Evolutionary conservation across 73 alveolate species (phyloP).

Genomic region (Tetrahymena thermophila): DNA sequence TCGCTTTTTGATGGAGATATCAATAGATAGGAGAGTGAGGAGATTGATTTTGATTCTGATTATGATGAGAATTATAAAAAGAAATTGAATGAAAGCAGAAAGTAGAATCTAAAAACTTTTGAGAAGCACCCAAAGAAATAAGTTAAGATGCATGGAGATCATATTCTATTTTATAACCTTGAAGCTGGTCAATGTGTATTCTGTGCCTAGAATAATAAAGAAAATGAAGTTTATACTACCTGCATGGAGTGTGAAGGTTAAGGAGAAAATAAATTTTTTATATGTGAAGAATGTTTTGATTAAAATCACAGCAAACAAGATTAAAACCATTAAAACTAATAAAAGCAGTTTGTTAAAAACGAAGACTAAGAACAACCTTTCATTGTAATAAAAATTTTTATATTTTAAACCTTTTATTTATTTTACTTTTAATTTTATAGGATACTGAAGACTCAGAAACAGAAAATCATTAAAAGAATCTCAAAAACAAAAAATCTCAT

Average conservation of each 20-base stretch:
- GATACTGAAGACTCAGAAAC: not conserved
- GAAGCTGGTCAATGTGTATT: not conserved
- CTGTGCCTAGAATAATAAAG: not conserved
- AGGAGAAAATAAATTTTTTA: not conserved
- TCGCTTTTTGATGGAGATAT: not conserved
- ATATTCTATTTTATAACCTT: not conserved
- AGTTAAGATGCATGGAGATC: not conserved
- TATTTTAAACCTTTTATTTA: not conserved
- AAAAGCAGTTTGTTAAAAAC: not conserved
- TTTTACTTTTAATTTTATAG: not conserved
- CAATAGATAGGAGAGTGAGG: not conserved
- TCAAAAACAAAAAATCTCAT: not conserved
- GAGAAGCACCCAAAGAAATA: not conserved
- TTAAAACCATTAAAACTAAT: not conserved
- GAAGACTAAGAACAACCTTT: not conserved
- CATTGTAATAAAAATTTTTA: not conserved
- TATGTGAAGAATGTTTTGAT: not conserved
- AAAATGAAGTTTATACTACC: not conserved
- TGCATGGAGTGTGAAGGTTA: not conserved
- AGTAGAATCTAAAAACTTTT: not conserved
- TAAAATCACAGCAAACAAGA: not conserved
- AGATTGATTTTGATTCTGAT: not conserved
- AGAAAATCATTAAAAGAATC: not conserved
- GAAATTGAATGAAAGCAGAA: not conserved
- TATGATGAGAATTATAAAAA: not conserved